Evolutionary conservation across 768 basidiomycete species (phyloP).

Genomic region (Xerocomellus chrysenteron): DNA sequence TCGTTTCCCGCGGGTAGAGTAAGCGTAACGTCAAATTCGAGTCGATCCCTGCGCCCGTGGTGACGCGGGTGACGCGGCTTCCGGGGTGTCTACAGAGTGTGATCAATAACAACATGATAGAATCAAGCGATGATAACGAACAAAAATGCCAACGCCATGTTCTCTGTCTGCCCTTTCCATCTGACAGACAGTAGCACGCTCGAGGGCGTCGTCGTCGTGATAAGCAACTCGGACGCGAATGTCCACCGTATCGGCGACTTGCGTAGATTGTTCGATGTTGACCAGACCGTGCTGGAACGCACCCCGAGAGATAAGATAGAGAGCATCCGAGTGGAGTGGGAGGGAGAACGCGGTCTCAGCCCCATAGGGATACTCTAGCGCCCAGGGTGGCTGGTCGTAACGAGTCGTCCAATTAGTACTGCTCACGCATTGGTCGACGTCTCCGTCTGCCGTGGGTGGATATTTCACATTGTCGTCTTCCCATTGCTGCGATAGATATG

Average conservation of each 20-base stretch:
- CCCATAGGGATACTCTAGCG: conserved; percentile 19
- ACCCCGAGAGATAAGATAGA: conserved; percentile 34
- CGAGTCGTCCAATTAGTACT: conserved; percentile 24
- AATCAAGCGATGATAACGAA: conserved; percentile 13
- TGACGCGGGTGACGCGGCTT: neutral
- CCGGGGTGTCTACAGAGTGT: conserved; percentile 33
- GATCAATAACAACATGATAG: neutral
- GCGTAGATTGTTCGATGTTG: conserved; percentile 30
- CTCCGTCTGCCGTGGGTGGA: neutral
- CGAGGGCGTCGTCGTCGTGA: conserved; percentile 11
- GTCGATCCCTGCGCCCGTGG: conserved; percentile 7
- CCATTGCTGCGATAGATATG: conserved; percentile 10
- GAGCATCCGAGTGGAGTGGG: conserved; percentile 28
- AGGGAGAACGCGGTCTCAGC: conserved; percentile 30
- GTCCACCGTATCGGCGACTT: conserved; percentile 27
- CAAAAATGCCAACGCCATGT: conserved; percentile 36
- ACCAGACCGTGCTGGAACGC: conserved; percentile 26
- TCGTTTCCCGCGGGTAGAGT: conserved; percentile 35
- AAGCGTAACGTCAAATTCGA: conserved; percentile 38
- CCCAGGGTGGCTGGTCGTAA: conserved; percentile 27
- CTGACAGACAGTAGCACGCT: conserved; percentile 30
- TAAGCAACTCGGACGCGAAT: conserved; percentile 32
- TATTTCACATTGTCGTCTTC: neutral
- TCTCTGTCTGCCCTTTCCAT: conserved; percentile 24
- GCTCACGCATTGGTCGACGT: conserved; percentile 12